Base-by-base conservation (phyloP, 352 stramenopile genomes). In the Poterioochromonas sp. region DNA sequence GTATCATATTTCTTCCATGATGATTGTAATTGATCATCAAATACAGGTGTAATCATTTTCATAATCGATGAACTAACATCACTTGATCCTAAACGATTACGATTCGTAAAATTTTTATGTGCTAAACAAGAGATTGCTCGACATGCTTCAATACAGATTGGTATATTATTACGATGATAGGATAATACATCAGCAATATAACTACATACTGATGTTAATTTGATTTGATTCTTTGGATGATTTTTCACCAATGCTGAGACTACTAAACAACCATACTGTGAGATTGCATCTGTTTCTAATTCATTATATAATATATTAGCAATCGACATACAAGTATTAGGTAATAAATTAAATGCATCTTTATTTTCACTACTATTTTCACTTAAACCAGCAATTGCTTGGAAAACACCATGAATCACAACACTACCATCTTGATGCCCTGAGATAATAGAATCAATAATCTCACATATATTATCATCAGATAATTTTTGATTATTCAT, bases 71-170 rank as follows among this genome's bases (percentile, higher is more conserved):
- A n/a, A 29, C 62, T 41, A 35, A 26, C 34, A n/a, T 29, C 62
- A 47, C 5, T 44, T 26, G 29, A 12, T 15, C 65, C 65, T 8
- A 74, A 34, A 11, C 29, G 2, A 35, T 51, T 58, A 18, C 65
- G 65, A 54, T 74, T 74, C 8, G 29, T 44, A 37, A 74, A 35
- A 22, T 35, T 40, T 39, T 74, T 54, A 74, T 51, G 37, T 35
- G 39, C 40, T 5, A 74, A 37, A 58, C 11, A 12, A 8, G 29
- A 15, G 22, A 74, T 54, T 8, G 62, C 62, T 47, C 34, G 62
- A 3, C 39, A 22, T 22, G 29, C n/a, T 44, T 71, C 62, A 3
- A 47, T 44, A 41, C 11, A 12, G 41, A 71, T 71, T 11, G 15
- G 8, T 5, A 5, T 12, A 2, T 40, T 44, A 5, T 47, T 11